Evolutionary conservation across 805 yeast species (phyloP), one percentile per base, ranked within the genome.

Genomic region (Wickerhamiella brachini): DNA sequence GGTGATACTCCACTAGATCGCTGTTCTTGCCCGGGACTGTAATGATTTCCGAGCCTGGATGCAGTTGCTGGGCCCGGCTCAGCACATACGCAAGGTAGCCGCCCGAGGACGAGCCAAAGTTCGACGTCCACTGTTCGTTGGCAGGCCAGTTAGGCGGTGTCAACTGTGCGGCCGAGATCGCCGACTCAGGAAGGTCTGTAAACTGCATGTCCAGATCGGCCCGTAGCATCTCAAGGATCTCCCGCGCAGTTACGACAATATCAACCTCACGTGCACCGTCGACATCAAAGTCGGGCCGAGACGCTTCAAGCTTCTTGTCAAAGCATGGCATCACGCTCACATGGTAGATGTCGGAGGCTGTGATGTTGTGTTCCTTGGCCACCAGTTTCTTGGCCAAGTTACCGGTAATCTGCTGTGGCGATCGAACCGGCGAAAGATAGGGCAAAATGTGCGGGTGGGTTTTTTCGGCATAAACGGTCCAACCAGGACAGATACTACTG

Each of bases 401-500:
- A 0, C 97, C 97, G 0, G 97, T 86, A 49, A 90, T 83, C 63
- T 87, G 97, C 67, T 90, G 97, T 3, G 97, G 94, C 0, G 95
- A 85, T 61, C 86, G 85, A 44, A 85, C 83, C 37, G 75, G 74
- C 12, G 94, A 78, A 53, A 93, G 62, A 52, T 74, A 71, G 0
- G 89, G 83, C 15, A 88, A 67, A 9, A 93, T 70, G 56, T 84
- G 80, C 0, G 95, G 94, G 63, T 90, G 96, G 0, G 97, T 89
- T 70, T 93, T 93, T 58, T 93, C 97, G 0, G 90, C 95, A 61
- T 93, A 93, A 24, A 93, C 72, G 0, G 93, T 93, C 87, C 95
- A 93, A 0, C 98, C 98, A 0, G 98, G 98, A 66, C 97, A 90
- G 0, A 83, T 74, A 13, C 88, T 78, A 23, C 88, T 75, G 46